A percentile compares a stretch with the other conserved stretches of the same genome.
Evolutionary conservation across 2,329 filamentous ascomycete species (phyloP).

Genomic region (Fusarium sp.): DNA sequence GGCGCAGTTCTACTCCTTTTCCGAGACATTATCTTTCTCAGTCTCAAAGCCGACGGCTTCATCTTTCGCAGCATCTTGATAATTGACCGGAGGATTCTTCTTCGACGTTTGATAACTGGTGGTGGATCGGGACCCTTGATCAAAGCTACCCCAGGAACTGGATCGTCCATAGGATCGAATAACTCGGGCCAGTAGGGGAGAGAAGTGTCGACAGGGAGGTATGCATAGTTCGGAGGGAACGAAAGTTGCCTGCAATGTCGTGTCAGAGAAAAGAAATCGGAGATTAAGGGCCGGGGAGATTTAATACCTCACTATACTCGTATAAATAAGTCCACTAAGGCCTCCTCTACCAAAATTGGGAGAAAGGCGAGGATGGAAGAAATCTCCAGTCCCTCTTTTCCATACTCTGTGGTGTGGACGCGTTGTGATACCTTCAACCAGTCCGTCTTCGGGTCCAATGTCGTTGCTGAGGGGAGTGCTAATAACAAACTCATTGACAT

Average conservation of each 20-base stretch:
- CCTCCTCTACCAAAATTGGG: neutral
- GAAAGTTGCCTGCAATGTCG: neutral
- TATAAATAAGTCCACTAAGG: neutral
- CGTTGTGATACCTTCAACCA: neutral
- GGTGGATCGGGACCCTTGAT: neutral
- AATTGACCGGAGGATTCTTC: neutral
- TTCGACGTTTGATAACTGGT: neutral
- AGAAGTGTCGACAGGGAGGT: neutral
- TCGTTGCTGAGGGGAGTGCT: neutral
- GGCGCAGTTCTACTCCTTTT: neutral
- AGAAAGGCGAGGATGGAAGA: neutral
- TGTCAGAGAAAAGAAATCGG: neutral
- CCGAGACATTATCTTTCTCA: neutral
- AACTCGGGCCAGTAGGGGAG: neutral
- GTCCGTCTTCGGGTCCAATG: neutral
- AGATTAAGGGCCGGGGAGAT: neutral
- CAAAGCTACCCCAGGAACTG: neutral
- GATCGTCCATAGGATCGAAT: neutral
- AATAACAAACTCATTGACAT: neutral
- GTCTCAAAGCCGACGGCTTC: neutral
- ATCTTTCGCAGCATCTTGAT: neutral
- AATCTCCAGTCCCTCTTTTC: slow-evolving; percentile 9
- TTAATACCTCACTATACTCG: neutral
- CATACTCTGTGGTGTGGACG: neutral
- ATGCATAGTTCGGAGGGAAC: neutral